These are phyloP conservation scores for Chlorella ohadii DNA, from an alignment of 139 green algal species.

Conservation along the genomic window DNA sequence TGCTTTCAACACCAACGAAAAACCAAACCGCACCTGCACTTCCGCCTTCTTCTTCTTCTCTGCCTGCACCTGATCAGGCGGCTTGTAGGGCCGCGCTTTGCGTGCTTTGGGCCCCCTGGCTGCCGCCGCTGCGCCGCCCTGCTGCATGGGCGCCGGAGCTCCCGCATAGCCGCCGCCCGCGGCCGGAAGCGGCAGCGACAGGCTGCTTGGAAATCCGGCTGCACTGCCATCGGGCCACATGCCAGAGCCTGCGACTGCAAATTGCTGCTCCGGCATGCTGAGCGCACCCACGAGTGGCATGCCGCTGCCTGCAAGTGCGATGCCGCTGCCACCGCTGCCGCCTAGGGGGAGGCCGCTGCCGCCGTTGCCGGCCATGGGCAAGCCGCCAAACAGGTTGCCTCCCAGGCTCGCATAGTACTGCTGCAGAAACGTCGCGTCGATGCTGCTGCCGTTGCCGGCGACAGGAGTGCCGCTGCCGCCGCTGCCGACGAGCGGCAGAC, in stretches of 20 bases:
- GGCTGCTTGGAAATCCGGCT: not conserved
- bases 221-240: not conserved
- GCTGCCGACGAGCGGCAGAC: no score
- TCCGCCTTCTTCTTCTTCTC: conserved; percentile 5
- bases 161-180: not conserved
- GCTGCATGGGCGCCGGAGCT: not conserved
- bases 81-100: conserved; percentile 10
- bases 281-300: not conserved
- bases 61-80: not conserved
- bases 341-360: no score
- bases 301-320: no score
- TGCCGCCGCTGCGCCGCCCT: not conserved
- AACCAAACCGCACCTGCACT: conserved; percentile 13
- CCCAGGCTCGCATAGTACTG: no score
- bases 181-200: not conserved
- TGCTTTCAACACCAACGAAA: no score
- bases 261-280: not conserved
- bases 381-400: no score
- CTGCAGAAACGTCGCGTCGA: no score
- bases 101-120: not conserved
- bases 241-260: not conserved
- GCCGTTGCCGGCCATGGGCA: no score
- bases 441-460: no score
- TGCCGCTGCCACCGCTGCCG: no score
- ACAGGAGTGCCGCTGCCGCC: no score